A percentile compares a stretch with the other conserved stretches of the same genome.
Conservation (phyloP, 768 basidiomycete species). For the Tylopilus vinaceipallidus region DNA sequence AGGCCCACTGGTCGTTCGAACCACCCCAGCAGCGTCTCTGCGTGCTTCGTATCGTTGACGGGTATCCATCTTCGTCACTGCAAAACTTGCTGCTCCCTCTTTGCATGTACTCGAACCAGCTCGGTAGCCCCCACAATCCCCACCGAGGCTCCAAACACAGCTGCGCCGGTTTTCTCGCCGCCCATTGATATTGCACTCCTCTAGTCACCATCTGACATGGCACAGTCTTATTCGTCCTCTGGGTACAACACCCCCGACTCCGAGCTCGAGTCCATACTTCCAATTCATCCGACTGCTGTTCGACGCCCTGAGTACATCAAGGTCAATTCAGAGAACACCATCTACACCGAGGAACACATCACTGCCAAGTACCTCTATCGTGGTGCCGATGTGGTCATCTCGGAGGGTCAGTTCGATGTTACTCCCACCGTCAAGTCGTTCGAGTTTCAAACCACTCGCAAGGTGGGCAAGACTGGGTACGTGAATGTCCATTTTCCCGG, state of each 20-base stretch:
- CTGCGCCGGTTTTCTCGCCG: slow-evolving; percentile 61
- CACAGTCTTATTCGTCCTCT: slow-evolving; percentile 41
- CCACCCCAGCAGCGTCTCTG: background rate
- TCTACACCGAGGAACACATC: slow-evolving; percentile 81
- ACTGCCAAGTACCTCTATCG: slow-evolving; percentile 81
- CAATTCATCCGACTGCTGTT: slow-evolving; percentile 82
- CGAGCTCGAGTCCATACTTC: slow-evolving; percentile 63
- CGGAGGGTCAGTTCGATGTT: slow-evolving; percentile 74
- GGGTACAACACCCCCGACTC: slow-evolving; percentile 74
- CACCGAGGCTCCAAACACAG: slow-evolving; percentile 88
- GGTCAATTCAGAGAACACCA: slow-evolving; percentile 79
- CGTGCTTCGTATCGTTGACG: background rate
- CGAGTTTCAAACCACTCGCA: slow-evolving; percentile 88
- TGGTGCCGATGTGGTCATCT: slow-evolving; percentile 65
- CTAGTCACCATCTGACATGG: slow-evolving; percentile 48
- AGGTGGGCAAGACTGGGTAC: slow-evolving; percentile 90
- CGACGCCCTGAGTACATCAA: slow-evolving; percentile 75
- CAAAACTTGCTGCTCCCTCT: slow-evolving; percentile 37
- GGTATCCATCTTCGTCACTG: slow-evolving; percentile 6
- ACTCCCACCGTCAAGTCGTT: slow-evolving; percentile 77
- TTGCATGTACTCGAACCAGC: slow-evolving; percentile 97
- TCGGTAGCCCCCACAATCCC: slow-evolving; percentile 84
- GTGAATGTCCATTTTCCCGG: slow-evolving; percentile 30
- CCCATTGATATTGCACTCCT: slow-evolving; percentile 35
- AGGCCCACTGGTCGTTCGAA: background rate